Conservation (phyloP, 768 basidiomycete species). For the Paxillus involutus region DNA sequence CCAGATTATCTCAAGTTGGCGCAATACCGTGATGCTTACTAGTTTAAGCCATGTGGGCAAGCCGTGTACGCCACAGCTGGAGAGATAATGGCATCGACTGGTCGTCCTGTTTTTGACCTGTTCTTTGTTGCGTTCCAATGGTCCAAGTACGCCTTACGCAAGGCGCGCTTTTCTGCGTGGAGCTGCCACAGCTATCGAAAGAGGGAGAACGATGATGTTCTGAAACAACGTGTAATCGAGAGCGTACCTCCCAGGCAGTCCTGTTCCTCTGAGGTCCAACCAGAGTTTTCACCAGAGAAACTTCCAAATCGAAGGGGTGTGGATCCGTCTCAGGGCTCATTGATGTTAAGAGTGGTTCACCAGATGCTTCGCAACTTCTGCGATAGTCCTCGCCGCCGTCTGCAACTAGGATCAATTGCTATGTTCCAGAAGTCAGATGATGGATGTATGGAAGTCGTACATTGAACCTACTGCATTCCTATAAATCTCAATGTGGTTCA, state of each 20-base stretch:
- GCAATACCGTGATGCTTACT: slow-evolving; percentile 24
- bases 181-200: slow-evolving; percentile 43
- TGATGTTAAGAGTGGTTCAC: slow-evolving; percentile 42
- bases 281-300: slow-evolving; percentile 44
- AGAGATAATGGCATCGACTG: slow-evolving; percentile 52
- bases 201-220: neutral
- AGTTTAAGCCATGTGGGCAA: slow-evolving; percentile 44
- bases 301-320: slow-evolving; percentile 39
- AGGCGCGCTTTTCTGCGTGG: slow-evolving; percentile 38
- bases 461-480: slow-evolving; percentile 19
- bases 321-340: slow-evolving; percentile 35
- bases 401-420: slow-evolving; percentile 39
- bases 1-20: neutral
- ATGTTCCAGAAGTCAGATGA: slow-evolving; percentile 2
- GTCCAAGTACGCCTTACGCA: slow-evolving; percentile 47
- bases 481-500: slow-evolving; percentile 44
- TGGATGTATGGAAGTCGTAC: neutral
- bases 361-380: slow-evolving; percentile 35
- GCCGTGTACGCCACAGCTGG: slow-evolving; percentile 44
- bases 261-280: slow-evolving; percentile 43
- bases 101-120: slow-evolving; percentile 46
- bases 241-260: slow-evolving; percentile 43
- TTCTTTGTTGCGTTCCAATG: slow-evolving; percentile 47
- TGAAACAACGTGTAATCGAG: neutral
- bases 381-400: slow-evolving; percentile 43